These are phyloP conservation scores for Digitaria exilis DNA, from an alignment of 202 grass and related monocot genomes.

Conservation along the genomic window DNA sequence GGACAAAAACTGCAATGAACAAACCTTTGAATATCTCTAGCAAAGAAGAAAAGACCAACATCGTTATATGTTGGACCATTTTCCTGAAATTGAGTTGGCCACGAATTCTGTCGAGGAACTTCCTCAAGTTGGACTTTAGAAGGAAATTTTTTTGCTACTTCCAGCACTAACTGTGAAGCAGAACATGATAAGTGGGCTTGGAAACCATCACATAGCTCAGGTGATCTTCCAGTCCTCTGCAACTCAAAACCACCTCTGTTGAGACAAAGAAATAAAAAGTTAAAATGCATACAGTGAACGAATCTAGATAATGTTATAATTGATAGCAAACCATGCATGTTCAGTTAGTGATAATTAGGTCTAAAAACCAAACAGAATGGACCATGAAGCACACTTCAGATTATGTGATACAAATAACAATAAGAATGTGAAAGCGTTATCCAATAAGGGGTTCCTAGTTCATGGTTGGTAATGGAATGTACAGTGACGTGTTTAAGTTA, in stretches of 20 bases:
- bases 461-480: background rate
- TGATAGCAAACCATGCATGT: background rate
- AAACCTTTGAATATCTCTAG: constrained; percentile 85
- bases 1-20: constrained; percentile 17
- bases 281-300: constrained; percentile 32
- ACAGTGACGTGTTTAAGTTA: constrained; percentile 11
- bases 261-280: constrained; percentile 26
- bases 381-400: constrained; percentile 13
- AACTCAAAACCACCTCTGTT: constrained; percentile 90
- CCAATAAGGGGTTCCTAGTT: background rate
- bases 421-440: constrained; percentile 17
- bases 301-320: constrained; percentile 10
- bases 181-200: constrained; percentile 88
- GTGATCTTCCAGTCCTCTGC: constrained; percentile 56
- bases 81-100: constrained; percentile 74
- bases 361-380: constrained; percentile 15
- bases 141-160: constrained; percentile 70
- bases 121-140: constrained; percentile 81
- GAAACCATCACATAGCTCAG: constrained; percentile 81
- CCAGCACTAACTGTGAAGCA: constrained; percentile 69
- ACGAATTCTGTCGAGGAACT: constrained; percentile 74
- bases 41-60: constrained; percentile 96
- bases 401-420: background rate
- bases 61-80: constrained; percentile 65
- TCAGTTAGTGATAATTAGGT: background rate